These are phyloP conservation scores for Dendrocalamus sinicus DNA, from an alignment of 176 grass and related monocot species.

Conservation along the genomic window DNA sequence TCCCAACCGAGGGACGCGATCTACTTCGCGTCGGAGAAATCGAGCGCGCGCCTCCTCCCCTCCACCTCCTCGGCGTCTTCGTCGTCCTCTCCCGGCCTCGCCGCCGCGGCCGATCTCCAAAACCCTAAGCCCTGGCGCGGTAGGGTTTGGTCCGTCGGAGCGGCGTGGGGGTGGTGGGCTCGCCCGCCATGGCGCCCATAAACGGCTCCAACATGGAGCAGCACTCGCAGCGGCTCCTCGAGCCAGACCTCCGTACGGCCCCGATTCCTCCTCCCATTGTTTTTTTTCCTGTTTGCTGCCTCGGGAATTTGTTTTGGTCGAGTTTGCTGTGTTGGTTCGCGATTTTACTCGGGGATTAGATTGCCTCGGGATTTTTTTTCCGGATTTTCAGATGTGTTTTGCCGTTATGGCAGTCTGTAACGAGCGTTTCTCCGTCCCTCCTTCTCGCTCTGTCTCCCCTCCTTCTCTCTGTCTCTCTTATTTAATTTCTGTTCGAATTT, in stretches of 20 bases:
- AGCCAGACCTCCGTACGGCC: conserved; percentile 74
- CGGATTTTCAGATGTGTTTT: not conserved
- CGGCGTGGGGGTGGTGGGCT: conserved; percentile 4
- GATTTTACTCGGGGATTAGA: not conserved
- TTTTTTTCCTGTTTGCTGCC: not conserved
- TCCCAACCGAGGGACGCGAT: not conserved
- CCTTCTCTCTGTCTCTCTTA: not conserved
- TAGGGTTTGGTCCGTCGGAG: conserved; percentile 43
- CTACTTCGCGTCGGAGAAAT: conserved; percentile 2
- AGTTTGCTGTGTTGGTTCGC: not conserved
- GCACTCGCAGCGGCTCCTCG: conserved; percentile 86
- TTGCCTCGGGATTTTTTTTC: not conserved
- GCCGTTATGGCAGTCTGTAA: not conserved
- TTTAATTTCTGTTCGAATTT: not conserved
- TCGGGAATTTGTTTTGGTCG: not conserved
- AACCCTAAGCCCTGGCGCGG: conserved; percentile 61
- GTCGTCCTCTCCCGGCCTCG: not conserved
- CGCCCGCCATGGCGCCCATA: conserved; percentile 80
- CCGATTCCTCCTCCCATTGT: not conserved
- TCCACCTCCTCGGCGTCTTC: not conserved
- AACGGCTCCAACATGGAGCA: conserved; percentile 84
- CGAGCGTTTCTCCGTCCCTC: not conserved
- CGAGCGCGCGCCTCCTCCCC: not conserved
- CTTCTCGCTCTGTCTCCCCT: not conserved
- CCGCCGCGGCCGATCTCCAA: conserved; percentile 44